Evolutionary conservation across 1,284 basidiomycete genomes (phyloP), one percentile per base, ranked within the genome.

Genomic region (Cutaneotrichosporon arboriforme): DNA sequence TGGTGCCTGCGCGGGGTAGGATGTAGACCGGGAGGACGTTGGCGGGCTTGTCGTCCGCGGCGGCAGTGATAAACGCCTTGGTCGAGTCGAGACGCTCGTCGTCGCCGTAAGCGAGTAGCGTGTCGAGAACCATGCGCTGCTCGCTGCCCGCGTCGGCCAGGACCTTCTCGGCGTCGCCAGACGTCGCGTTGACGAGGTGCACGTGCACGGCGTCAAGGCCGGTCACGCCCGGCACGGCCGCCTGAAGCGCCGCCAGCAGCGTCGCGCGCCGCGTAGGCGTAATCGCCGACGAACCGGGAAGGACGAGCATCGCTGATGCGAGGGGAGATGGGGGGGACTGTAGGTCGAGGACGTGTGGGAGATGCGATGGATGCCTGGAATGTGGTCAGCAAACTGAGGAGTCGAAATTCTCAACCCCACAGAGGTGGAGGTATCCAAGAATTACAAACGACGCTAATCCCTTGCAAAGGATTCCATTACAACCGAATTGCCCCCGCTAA

Each of bases 41-140:
- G 78, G 69, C 63, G 38, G 46, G 44, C 47, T 62, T 64, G 18
- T 60, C 22, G 4, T 64, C 67, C 40, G 55, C 41, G n/a, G 15
- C 20, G 26, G 26, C 26, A 1, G 55, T 52, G 21, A 74, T 39
- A 55, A 66, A 74, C 2, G 62, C 37, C 60, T 69, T 69, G 41
- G 73, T 74, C 15, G 50, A 45, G 4, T 59, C 55, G 26, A 73
- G 60, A 34, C 66, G 61, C 49, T 77, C 72, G 65, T 89, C 80
- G 70, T 96, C 89, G 9, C 94, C 94, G 63, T 97, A 97, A 18
- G 82, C 78, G 51, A 98, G 78, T n/a, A 98, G 81, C 43, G 81
- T 80, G 63, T 86, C 79, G 40, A 98, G 80, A 13, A 84, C 80
- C 49, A 72, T 71, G 35, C 83, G 77, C 46, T 80, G 74, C 0